Evolutionary conservation across 331 rosid genomes (phyloP).

Genomic region (Cydonia oblonga): DNA sequence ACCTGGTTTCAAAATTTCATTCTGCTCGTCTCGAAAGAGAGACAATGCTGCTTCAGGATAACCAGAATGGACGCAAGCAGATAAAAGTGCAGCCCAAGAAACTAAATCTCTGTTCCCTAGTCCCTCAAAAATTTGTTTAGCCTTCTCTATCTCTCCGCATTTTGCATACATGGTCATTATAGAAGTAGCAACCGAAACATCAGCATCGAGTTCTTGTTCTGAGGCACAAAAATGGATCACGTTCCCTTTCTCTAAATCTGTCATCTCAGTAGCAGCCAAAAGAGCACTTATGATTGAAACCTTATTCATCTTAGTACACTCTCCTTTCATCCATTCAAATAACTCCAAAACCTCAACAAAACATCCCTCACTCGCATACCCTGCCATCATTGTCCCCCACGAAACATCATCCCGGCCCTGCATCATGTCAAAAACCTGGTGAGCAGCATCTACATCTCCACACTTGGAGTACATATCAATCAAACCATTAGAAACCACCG

Average conservation of each 20-base stretch:
- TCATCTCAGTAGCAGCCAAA: conserved; percentile 53
- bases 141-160: conserved; percentile 49
- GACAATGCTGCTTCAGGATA: conserved; percentile 41
- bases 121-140: conserved; percentile 33
- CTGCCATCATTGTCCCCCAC: conserved; percentile 58
- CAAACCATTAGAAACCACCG: conserved; percentile 38
- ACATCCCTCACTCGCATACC: conserved; percentile 35
- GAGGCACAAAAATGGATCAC: conserved; percentile 39
- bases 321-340: conserved; percentile 26
- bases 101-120: conserved; percentile 38
- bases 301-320: conserved; percentile 30
- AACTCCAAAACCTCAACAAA: conserved; percentile 47
- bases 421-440: conserved; percentile 31
- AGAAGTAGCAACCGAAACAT: conserved; percentile 46
- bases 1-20: conserved; percentile 36
- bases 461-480: conserved; percentile 71
- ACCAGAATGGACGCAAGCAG: conserved; percentile 51
- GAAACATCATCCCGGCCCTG: conserved; percentile 35
- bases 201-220: conserved; percentile 26
- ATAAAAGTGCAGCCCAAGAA: conserved; percentile 57
- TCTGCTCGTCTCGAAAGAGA: conserved; percentile 33
- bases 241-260: conserved; percentile 43
- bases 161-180: conserved; percentile 50
- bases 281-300: conserved; percentile 36
- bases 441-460: conserved; percentile 33